Conservation (phyloP, 169 alveolate genomes). For the Plasmodium gonderi region DNA sequence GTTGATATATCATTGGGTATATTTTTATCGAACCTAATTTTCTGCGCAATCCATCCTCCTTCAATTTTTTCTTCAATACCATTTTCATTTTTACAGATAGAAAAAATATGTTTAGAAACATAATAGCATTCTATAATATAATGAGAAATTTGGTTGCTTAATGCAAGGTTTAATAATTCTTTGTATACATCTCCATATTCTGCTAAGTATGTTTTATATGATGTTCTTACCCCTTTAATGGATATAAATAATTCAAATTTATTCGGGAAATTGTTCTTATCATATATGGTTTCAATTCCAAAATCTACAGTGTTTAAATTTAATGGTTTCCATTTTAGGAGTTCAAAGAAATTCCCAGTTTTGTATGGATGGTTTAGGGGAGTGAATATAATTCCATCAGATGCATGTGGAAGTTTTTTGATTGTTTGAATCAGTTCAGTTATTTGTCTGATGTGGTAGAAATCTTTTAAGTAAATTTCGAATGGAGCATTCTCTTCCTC, state of each 20-base stretch:
- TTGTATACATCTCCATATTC: conserved; percentile 89
- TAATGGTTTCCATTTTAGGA: conserved; percentile 97
- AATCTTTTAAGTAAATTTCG: conserved; percentile 87
- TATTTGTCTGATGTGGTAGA: conserved; percentile 90
- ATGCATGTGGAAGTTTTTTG: conserved; percentile 92
- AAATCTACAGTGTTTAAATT: conserved; percentile 95
- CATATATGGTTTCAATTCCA: conserved; percentile 84
- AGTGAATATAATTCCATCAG: conserved; percentile 96
- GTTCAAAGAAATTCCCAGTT: conserved; percentile 95
- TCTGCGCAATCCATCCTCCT: conserved; percentile 94
- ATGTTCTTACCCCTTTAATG: conserved; percentile 83
- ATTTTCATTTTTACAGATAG: conserved; percentile 83
- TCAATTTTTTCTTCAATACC: conserved; percentile 85
- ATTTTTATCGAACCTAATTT: conserved; percentile 89
- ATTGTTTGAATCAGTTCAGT: conserved; percentile 85
- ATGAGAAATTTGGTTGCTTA: conserved; percentile 74
- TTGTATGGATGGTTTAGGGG: conserved; percentile 91
- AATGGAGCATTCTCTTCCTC: conserved; percentile 19
- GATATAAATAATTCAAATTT: conserved; percentile 79
- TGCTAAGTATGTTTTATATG: conserved; percentile 85
- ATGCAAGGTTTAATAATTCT: conserved; percentile 82
- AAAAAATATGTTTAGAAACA: conserved; percentile 51
- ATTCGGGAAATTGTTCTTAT: conserved; percentile 76
- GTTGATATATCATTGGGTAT: conserved; percentile 86
- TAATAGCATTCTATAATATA: conserved; percentile 51